Evolutionary conservation across 306 rosid species (phyloP).

Genomic region (Trifolium dubium): DNA sequence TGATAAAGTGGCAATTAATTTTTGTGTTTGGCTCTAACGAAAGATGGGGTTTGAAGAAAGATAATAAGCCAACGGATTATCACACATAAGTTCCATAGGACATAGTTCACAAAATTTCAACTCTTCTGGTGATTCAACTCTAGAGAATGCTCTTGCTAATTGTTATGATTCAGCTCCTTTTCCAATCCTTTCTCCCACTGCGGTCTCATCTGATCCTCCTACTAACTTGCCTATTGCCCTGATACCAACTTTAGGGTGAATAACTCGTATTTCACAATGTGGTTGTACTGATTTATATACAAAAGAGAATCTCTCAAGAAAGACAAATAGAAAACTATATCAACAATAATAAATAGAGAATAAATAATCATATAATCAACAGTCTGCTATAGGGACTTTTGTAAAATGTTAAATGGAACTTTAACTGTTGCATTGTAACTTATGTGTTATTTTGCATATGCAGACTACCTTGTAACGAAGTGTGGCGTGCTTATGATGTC

Average conservation of each 20-base stretch:
- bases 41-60: neutral
- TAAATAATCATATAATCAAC: slow-evolving; percentile 1
- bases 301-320: neutral
- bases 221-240: neutral
- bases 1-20: too few species aligned
- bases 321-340: neutral
- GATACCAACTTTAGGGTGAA: neutral
- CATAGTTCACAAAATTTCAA: neutral
- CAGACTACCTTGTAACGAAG: slow-evolving; percentile 97
- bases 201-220: neutral
- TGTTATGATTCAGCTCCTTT: too few species aligned
- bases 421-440: slow-evolving; percentile 20
- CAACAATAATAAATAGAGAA: neutral
- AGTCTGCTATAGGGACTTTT: neutral
- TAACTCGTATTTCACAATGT: neutral
- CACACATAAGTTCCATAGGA: neutral
- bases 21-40: neutral
- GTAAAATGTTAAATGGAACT: slow-evolving; percentile 19
- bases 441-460: slow-evolving; percentile 37
- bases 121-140: neutral
- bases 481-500: slow-evolving; percentile 99
- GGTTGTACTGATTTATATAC: neutral
- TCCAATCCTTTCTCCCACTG: neutral
- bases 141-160: neutral
- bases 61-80: neutral